Percentiles rank a stretch among this genome's conserved stretches.
These are phyloP conservation scores for Chlorella sp. DNA, from an alignment of 139 green algal species.

Conservation along the genomic window DNA sequence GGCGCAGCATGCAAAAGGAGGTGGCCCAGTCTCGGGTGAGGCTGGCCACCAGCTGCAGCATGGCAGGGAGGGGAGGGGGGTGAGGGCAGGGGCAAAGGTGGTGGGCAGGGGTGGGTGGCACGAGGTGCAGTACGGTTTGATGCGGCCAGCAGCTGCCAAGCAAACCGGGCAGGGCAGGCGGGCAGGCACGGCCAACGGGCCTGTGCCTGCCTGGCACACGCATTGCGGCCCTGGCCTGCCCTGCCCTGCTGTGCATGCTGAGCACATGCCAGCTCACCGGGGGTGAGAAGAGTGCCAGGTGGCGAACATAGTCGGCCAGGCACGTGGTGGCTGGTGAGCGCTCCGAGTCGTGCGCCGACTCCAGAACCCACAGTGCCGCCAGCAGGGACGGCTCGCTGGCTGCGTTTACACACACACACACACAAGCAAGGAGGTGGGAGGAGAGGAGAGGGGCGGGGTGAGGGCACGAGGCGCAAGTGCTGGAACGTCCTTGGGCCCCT, in stretches of 20 bases:
- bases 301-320: conserved; percentile 17
- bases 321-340: conserved; percentile 10
- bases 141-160: neutral
- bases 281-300: neutral
- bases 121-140: neutral
- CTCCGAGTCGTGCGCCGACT: neutral
- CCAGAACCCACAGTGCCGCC: conserved; percentile 32
- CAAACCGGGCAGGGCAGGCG: neutral
- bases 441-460: neutral
- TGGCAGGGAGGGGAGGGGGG: neutral
- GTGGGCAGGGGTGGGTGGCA: neutral
- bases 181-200: neutral
- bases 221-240: neutral
- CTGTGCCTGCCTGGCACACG: too few species aligned
- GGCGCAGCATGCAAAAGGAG: neutral
- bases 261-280: neutral
- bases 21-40: neutral
- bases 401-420: too few species aligned
- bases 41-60: neutral
- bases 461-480: neutral
- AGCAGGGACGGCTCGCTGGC: conserved; percentile 23
- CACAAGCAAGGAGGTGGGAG: neutral
- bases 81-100: neutral
- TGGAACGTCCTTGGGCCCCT: too few species aligned
- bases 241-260: neutral